These are phyloP conservation scores for Nicotiana attenuata DNA, from an alignment of 257 asterid genomes.

Conservation along the genomic window DNA sequence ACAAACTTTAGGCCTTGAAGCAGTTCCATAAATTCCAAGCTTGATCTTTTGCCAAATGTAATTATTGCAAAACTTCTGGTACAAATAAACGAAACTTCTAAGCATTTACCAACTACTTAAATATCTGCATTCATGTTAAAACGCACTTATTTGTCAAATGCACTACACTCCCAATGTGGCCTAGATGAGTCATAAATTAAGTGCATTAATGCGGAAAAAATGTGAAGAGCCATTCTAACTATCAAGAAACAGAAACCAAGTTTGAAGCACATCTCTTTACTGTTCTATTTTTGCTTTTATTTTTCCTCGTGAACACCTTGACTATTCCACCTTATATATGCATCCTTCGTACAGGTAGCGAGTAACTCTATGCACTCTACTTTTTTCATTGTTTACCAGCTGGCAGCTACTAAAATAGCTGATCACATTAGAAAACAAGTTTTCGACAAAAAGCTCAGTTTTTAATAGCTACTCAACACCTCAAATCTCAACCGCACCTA, in stretches of 20 bases:
- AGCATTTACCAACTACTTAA: neutral
- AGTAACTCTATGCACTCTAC: neutral
- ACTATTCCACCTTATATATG: neutral
- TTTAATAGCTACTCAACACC: neutral
- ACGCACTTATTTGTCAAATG: neutral
- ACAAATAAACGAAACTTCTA: neutral
- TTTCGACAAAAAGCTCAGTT: neutral
- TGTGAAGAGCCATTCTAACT: neutral
- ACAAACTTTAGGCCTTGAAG: no score
- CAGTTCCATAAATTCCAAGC: neutral
- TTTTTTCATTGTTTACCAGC: neutral
- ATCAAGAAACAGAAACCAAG: neutral
- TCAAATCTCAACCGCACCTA: neutral
- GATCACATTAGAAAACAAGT: neutral
- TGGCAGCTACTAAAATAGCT: neutral
- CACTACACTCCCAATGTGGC: neutral
- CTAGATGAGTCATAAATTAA: neutral
- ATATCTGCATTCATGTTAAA: neutral
- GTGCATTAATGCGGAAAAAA: neutral
- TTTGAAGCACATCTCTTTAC: neutral
- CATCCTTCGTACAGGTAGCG: neutral
- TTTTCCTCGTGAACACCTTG: neutral
- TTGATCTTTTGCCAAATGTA: neutral
- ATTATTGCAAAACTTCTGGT: neutral
- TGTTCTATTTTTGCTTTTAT: neutral